phyloP scores from a whole-genome alignment of 768 basidiomycete genomes.

The Pholiota microspora region DNA sequence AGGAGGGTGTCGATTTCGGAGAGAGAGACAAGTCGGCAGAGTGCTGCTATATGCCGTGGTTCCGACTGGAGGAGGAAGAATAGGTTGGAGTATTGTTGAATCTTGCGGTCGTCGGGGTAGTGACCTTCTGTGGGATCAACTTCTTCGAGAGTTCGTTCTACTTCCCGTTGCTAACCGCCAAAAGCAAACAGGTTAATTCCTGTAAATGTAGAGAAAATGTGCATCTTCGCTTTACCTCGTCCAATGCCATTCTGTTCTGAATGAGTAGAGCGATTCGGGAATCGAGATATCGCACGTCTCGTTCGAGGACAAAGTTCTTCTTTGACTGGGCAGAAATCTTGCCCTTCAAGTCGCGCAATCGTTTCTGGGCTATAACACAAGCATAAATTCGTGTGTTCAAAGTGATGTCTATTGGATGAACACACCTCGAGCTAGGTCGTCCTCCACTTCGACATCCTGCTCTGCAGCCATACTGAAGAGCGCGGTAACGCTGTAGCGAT shows the following conservation, averaged over 20 bases:
- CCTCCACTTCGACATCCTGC: slow-evolving; percentile 97
- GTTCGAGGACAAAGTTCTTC: slow-evolving; percentile 99
- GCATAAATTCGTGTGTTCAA: neutral
- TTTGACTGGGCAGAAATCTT: slow-evolving; percentile 98
- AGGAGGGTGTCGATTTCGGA: slow-evolving; percentile 98
- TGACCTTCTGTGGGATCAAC: slow-evolving; percentile 90
- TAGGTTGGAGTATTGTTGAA: slow-evolving; percentile 96
- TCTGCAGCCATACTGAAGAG: slow-evolving; percentile 98
- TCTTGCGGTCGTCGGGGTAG: slow-evolving; percentile 90
- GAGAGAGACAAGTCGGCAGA: slow-evolving; percentile 94
- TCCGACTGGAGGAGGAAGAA: slow-evolving; percentile 99
- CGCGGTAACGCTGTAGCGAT: slow-evolving; percentile 94
- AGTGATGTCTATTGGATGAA: slow-evolving; percentile 11
- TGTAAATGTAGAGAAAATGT: slow-evolving; percentile 12
- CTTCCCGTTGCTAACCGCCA: slow-evolving; percentile 78
- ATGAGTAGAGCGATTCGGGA: slow-evolving; percentile 96
- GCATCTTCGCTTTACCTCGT: slow-evolving; percentile 65
- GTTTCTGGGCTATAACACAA: slow-evolving; percentile 78
- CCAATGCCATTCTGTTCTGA: slow-evolving; percentile 96
- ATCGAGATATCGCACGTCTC: slow-evolving; percentile 98
- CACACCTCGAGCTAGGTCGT: slow-evolving; percentile 91
- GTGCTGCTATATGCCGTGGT: slow-evolving; percentile 92
- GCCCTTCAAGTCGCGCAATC: slow-evolving; percentile 91
- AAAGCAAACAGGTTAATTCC: slow-evolving; percentile 7
- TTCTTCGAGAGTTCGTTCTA: slow-evolving; percentile 93